Conservation (phyloP, 179 eudicot species). For the Gypsophila paniculata region DNA sequence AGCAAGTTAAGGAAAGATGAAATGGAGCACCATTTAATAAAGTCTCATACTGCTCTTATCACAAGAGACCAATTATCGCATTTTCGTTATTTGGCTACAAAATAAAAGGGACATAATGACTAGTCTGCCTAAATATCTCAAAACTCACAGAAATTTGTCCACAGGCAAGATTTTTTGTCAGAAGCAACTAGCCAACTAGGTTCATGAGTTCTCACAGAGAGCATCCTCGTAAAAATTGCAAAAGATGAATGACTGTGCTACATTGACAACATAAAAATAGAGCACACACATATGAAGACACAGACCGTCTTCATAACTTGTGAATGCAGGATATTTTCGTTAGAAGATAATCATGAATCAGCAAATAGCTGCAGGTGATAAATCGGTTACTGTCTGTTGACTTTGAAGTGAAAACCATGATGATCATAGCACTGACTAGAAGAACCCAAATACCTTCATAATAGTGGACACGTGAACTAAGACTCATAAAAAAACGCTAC, state of each 20-base stretch:
- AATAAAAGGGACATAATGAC: no score
- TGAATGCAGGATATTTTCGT: background rate
- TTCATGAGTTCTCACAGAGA: background rate
- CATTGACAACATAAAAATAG: background rate
- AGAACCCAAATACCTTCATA: background rate
- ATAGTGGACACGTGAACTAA: background rate
- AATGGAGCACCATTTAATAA: slow-evolving; percentile 12
- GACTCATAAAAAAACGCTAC: background rate
- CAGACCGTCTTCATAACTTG: background rate
- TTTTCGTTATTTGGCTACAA: background rate
- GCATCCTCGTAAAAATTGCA: background rate
- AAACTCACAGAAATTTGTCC: background rate
- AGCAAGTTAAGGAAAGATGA: slow-evolving; percentile 36
- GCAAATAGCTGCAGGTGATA: background rate
- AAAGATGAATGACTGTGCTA: background rate
- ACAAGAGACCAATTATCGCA: background rate
- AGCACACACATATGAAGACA: background rate
- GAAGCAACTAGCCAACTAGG: background rate
- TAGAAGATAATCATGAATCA: background rate
- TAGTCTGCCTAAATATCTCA: no score
- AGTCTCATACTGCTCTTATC: background rate
- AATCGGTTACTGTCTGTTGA: background rate
- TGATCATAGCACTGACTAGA: no score
- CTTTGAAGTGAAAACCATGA: background rate
- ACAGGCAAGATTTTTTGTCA: background rate